Percentiles rank a stretch among this genome's conserved stretches.
Conservation (phyloP, 2,329 filamentous ascomycete species). For the Fusarium sacchari region DNA sequence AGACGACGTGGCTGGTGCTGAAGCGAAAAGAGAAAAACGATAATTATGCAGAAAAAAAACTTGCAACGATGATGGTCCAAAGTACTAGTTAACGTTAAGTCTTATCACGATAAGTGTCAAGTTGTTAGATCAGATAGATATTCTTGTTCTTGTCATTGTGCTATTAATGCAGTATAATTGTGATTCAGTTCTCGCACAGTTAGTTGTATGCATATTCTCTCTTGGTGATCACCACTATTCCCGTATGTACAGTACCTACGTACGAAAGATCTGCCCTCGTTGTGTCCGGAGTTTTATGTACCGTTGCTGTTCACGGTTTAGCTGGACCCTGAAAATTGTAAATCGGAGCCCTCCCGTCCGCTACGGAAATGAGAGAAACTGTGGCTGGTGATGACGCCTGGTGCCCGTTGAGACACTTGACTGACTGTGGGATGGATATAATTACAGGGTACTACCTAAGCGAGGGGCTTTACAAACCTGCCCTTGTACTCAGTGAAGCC, state of each 20-base stretch:
- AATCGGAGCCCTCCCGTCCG: slow-evolving; percentile 20
- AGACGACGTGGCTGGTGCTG: slow-evolving; percentile 14
- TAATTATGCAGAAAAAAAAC: slow-evolving; percentile 11
- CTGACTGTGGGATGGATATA: slow-evolving; percentile 8
- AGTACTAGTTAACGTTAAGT: too few species aligned
- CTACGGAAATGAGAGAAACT: slow-evolving; percentile 1
- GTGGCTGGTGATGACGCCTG: slow-evolving; percentile 29
- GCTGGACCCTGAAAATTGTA: slow-evolving; percentile 24
- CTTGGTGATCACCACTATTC: background rate
- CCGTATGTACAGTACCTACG: too few species aligned
- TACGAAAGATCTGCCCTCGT: background rate
- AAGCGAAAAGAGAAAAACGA: background rate
- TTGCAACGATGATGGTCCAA: background rate
- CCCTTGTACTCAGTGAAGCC: slow-evolving; percentile 2
- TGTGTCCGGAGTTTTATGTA: background rate
- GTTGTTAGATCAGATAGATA: background rate
- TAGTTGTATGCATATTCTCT: background rate
- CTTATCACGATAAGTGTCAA: background rate
- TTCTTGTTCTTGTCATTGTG: background rate
- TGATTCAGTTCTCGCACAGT: background rate
- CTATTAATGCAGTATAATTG: background rate
- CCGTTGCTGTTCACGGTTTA: slow-evolving; percentile 13
- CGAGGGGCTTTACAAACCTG: slow-evolving; percentile 27
- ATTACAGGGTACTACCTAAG: slow-evolving; percentile 6
- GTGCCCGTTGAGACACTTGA: background rate